phyloP scores from a whole-genome alignment of 306 rosid genomes.

The Acmispon strigosus region DNA sequence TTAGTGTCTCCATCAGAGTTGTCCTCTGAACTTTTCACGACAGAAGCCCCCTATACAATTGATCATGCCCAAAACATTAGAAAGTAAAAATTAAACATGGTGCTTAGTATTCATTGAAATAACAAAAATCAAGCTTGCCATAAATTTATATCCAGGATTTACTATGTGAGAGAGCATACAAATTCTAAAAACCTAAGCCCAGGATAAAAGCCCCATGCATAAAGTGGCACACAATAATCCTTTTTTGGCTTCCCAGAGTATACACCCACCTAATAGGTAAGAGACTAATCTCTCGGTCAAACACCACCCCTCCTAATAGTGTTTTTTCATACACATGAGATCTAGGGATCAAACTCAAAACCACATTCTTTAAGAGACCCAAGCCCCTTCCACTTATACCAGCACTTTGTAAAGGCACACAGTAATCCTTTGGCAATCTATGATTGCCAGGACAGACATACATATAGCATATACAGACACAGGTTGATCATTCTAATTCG shows the following conservation, averaged over 20 bases:
- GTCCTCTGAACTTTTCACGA: constrained; percentile 40
- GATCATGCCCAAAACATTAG: constrained; percentile 9
- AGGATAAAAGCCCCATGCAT: neutral
- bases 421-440: neutral
- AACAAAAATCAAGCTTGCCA: neutral
- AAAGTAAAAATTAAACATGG: neutral
- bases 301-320: too few relatives aligned
- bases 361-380: too few relatives aligned
- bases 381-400: too few relatives aligned
- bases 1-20: constrained; percentile 47
- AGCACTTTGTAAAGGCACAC: neutral
- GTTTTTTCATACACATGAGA: too few relatives aligned
- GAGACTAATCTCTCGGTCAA: too few relatives aligned
- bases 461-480: neutral
- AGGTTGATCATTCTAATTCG: neutral
- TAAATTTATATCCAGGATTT: neutral
- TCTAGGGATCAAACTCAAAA: too few relatives aligned
- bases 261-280: too few relatives aligned
- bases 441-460: neutral
- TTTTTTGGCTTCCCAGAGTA: too few relatives aligned
- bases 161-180: neutral
- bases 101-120: neutral
- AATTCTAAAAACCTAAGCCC: neutral
- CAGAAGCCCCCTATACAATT: constrained; percentile 51
- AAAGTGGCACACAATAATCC: neutral